These are phyloP conservation scores for Trichoderma citrinoviride DNA, from an alignment of 2,329 filamentous ascomycete species.

Conservation along the genomic window DNA sequence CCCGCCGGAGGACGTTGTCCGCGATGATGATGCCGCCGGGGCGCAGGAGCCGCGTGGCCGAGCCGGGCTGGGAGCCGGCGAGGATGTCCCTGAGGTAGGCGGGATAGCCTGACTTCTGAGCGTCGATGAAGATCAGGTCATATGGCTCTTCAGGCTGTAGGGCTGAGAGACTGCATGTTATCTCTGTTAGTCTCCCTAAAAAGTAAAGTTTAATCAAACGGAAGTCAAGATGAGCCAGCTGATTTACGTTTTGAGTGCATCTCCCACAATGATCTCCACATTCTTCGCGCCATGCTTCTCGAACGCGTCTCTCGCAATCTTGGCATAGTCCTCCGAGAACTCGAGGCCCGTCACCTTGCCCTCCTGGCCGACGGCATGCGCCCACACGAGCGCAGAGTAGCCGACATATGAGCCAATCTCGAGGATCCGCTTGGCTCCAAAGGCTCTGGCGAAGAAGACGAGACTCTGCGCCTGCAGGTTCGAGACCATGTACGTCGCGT, in stretches of 20 bases:
- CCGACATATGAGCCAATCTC: conserved; percentile 45
- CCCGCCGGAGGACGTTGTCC: conserved; percentile 49
- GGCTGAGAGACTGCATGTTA: conserved; percentile 31
- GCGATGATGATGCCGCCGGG: conserved; percentile 48
- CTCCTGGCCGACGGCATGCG: conserved; percentile 39
- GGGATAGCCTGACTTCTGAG: conserved; percentile 49
- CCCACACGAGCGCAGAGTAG: conserved; percentile 43
- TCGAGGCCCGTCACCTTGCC: conserved; percentile 39
- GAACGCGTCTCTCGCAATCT: conserved; percentile 38
- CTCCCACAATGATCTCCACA: conserved; percentile 42
- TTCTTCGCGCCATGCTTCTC: conserved; percentile 40
- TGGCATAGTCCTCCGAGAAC: conserved; percentile 41
- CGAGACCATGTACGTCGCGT: conserved; percentile 37
- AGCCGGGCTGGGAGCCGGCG: conserved; percentile 37
- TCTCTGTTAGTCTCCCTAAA: background rate
- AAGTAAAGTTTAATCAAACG: background rate
- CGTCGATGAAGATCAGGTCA: conserved; percentile 51
- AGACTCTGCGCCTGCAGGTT: conserved; percentile 34
- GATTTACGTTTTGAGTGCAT: conserved; percentile 43
- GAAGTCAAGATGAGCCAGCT: background rate
- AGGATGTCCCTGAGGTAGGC: conserved; percentile 44
- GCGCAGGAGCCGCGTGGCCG: conserved; percentile 40
- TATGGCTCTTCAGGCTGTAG: conserved; percentile 42
- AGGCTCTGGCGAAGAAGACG: conserved; percentile 37
- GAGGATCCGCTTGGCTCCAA: conserved; percentile 41